phyloP scores from a whole-genome alignment of 1,139 yeast genomes.

The Diutina siamensis region DNA sequence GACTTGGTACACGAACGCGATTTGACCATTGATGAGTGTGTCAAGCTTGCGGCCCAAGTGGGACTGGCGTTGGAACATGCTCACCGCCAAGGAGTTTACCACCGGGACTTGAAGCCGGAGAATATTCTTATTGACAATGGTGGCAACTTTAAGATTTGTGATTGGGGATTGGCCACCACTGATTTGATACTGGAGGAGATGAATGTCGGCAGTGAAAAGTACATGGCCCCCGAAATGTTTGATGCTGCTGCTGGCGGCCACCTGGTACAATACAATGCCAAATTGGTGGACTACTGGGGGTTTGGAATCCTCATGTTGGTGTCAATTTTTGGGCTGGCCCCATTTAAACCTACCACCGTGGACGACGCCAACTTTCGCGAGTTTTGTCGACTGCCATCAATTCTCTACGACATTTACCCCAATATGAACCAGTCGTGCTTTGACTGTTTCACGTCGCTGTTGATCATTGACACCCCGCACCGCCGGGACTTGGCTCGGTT shows the following conservation, averaged over 20 bases:
- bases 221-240: conserved; percentile 45
- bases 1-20: conserved; percentile 26
- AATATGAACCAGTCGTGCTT: conserved; percentile 28
- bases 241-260: conserved; percentile 8
- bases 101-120: conserved; percentile 46
- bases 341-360: conserved; percentile 21
- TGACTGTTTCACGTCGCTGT: conserved; percentile 21
- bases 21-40: conserved; percentile 10
- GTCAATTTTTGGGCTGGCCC: conserved; percentile 37
- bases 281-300: conserved; percentile 31
- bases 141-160: conserved; percentile 38
- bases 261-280: conserved; percentile 17
- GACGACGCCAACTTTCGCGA: conserved; percentile 22
- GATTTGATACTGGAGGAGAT: conserved; percentile 26
- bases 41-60: conserved; percentile 26
- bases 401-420: conserved; percentile 32
- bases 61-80: conserved; percentile 27
- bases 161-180: conserved; percentile 45
- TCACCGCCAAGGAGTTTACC: conserved; percentile 35
- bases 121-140: conserved; percentile 31
- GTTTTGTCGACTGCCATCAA: conserved; percentile 23
- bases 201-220: conserved; percentile 45
- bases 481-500: conserved; percentile 21
- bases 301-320: conserved; percentile 33
- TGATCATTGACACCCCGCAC: conserved; percentile 24